Percentiles rank a stretch among this genome's conserved stretches.
Evolutionary conservation across 2,329 filamentous ascomycete species (phyloP).

Genomic region (Colletotrichum cereale): DNA sequence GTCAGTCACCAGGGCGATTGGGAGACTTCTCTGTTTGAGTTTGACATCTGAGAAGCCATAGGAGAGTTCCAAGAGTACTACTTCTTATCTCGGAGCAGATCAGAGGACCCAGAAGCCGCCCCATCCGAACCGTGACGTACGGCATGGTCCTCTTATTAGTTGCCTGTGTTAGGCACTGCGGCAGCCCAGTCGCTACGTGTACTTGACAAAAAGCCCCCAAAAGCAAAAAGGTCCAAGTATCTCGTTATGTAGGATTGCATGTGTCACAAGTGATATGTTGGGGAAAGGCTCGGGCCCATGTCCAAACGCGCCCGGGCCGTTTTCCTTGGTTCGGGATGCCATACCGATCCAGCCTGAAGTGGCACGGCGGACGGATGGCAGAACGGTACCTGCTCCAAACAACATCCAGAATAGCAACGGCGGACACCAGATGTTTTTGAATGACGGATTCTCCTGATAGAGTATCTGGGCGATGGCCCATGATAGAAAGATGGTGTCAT

Average conservation of each 20-base stretch:
- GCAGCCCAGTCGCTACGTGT: neutral
- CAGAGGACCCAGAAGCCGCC: neutral
- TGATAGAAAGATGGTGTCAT: neutral
- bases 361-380: neutral
- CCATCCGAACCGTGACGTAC: constrained; percentile 12
- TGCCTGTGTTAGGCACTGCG: neutral
- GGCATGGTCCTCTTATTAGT: neutral
- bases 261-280: constrained; percentile 13
- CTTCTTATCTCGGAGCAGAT: neutral
- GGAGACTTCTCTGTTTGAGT: constrained; percentile 15
- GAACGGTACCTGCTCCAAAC: constrained; percentile 30
- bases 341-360: constrained; percentile 10
- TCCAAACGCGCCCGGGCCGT: constrained; percentile 6
- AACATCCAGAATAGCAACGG: neutral
- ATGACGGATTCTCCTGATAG: neutral
- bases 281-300: neutral
- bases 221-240: neutral
- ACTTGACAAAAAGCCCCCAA: neutral
- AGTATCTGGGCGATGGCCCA: neutral
- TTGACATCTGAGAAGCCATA: neutral
- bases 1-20: neutral
- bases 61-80: too few species aligned
- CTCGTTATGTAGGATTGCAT: neutral
- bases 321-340: neutral
- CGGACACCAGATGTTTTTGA: neutral